Percentiles rank a stretch among this genome's conserved stretches.
Evolutionary conservation across 202 grass and related monocot genomes (phyloP).

Genomic region (Saccharum hybrid): DNA sequence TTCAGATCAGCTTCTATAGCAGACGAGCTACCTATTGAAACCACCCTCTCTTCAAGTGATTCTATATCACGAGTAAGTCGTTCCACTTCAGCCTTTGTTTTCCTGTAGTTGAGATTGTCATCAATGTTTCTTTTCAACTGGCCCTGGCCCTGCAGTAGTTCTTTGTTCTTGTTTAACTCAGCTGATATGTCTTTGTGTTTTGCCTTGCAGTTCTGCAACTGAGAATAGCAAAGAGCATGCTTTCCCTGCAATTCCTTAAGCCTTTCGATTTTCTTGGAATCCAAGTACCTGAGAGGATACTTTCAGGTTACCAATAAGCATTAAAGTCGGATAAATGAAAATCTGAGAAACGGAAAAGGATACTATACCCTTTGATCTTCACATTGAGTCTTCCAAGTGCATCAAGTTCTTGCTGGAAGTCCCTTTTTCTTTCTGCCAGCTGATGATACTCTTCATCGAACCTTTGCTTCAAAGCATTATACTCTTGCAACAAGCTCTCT

Average conservation of each 20-base stretch:
- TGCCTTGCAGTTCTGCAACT: constrained; percentile 59
- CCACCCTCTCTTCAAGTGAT: constrained; percentile 64
- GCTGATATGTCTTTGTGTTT: constrained; percentile 57
- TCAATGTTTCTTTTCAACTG: constrained; percentile 97
- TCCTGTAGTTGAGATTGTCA: constrained; percentile 93
- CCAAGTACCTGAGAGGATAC: constrained; percentile 64
- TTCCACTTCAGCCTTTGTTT: constrained; percentile 88
- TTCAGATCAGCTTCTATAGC: constrained; percentile 85
- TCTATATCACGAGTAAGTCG: constrained; percentile 77
- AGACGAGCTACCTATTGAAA: constrained; percentile 79
- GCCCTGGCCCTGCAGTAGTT: constrained; percentile 76
- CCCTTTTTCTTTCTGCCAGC: constrained; percentile 76
- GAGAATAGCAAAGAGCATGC: constrained; percentile 44
- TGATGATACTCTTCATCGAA: constrained; percentile 76
- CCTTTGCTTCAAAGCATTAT: constrained; percentile 60
- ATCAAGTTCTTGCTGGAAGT: constrained; percentile 86
- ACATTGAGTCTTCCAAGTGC: constrained; percentile 57
- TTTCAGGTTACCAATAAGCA: constrained; percentile 36
- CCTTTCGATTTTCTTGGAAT: constrained; percentile 73
- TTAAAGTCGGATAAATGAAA: constrained; percentile 21
- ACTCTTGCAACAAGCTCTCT: constrained; percentile 73
- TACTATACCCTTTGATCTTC: constrained; percentile 72
- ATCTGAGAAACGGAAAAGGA: constrained; percentile 1
- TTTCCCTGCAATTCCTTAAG: constrained; percentile 74
- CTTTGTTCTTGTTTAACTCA: constrained; percentile 83